A percentile compares a stretch with the other conserved stretches of the same genome.
Evolutionary conservation across 805 yeast species (phyloP).

Genomic region (Ogataea philodendri): DNA sequence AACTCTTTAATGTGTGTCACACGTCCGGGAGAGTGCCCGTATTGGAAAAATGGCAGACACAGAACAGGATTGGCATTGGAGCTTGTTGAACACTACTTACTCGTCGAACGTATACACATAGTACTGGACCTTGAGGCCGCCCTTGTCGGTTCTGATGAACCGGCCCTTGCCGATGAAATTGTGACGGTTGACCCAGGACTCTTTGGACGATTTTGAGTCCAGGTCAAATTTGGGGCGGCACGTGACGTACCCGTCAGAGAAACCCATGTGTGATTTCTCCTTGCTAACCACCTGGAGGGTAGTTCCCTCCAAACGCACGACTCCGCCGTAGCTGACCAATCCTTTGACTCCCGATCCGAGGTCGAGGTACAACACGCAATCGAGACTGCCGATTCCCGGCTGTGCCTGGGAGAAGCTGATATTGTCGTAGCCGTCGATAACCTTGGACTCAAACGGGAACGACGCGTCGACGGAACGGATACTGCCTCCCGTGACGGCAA

Average conservation of each 20-base stretch:
- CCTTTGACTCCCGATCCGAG: slow-evolving; percentile 37
- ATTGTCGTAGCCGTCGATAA: slow-evolving; percentile 47
- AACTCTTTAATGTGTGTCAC: slow-evolving; percentile 9
- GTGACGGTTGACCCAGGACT: slow-evolving; percentile 50
- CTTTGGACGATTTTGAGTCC: slow-evolving; percentile 41
- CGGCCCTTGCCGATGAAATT: slow-evolving; percentile 59
- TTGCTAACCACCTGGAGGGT: slow-evolving; percentile 38
- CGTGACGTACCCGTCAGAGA: slow-evolving; percentile 49
- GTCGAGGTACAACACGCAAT: slow-evolving; percentile 47
- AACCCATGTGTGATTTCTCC: slow-evolving; percentile 33
- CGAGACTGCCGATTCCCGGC: slow-evolving; percentile 36
- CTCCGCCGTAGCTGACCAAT: slow-evolving; percentile 48
- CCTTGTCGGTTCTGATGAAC: slow-evolving; percentile 47
- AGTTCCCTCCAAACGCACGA: slow-evolving; percentile 39
- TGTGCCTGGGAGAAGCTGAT: slow-evolving; percentile 36
- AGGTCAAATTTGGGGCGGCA: slow-evolving; percentile 45
- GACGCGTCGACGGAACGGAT: slow-evolving; percentile 36
- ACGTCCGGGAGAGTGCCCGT: slow-evolving; percentile 6
- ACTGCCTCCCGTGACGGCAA: slow-evolving; percentile 36
- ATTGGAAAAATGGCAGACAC: slow-evolving; percentile 8
- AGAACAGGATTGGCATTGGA: background rate
- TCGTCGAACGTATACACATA: slow-evolving; percentile 41
- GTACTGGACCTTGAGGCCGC: slow-evolving; percentile 53
- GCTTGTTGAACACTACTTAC: background rate
- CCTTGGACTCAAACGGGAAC: slow-evolving; percentile 40